Percentiles rank a stretch among this genome's conserved stretches.
These are phyloP conservation scores for Rhizophora mangle DNA, from an alignment of 345 rosid genomes.

Conservation along the genomic window DNA sequence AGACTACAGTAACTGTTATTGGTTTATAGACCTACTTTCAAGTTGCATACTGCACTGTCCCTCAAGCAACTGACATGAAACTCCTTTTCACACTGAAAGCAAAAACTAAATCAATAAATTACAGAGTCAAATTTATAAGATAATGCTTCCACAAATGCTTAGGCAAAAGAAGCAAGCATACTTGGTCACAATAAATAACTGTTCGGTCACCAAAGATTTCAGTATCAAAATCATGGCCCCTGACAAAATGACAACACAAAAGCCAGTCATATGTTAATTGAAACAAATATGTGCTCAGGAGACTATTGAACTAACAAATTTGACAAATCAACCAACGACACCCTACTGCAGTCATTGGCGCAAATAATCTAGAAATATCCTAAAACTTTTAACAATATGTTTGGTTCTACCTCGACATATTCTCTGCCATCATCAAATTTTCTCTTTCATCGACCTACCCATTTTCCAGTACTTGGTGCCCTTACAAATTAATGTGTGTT, in stretches of 20 bases:
- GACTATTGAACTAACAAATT: background rate
- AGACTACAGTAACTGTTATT: constrained; percentile 4
- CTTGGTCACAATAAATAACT: constrained; percentile 94
- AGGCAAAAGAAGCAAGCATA: constrained; percentile 33
- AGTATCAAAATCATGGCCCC: constrained; percentile 75
- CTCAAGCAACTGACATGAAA: constrained; percentile 83
- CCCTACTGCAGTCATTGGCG: background rate
- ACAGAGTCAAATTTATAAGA: constrained; percentile 3
- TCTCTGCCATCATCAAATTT: no score
- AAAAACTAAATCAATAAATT: constrained; percentile 10
- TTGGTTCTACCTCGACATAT: no score
- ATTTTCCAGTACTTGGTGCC: no score
- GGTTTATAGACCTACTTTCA: constrained; percentile 55
- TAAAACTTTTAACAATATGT: no score
- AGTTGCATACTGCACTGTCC: constrained; percentile 61
- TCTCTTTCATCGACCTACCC: no score
- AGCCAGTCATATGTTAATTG: background rate
- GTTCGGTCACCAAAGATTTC: constrained; percentile 73
- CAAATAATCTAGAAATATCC: background rate
- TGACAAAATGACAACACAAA: constrained; percentile 26
- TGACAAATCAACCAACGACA: background rate
- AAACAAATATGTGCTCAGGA: background rate
- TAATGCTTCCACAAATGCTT: background rate
- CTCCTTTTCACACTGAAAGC: constrained; percentile 78
- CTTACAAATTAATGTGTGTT: no score